These are phyloP conservation scores for Candida buenavistaensis DNA, from an alignment of 1,139 yeast species.

Conservation along the genomic window DNA sequence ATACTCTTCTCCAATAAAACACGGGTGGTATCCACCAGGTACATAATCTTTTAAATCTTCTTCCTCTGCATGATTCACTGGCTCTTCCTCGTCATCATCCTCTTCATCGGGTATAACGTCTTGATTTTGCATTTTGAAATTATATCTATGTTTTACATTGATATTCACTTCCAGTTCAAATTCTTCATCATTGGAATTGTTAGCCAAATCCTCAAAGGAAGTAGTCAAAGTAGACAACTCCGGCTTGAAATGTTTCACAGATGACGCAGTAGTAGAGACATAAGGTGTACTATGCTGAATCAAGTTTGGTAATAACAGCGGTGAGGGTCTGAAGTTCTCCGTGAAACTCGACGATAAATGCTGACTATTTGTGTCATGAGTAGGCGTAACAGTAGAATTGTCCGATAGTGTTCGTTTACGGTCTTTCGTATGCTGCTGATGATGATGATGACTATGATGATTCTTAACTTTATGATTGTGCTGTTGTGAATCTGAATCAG, in stretches of 20 bases:
- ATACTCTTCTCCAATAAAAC: constrained; percentile 70
- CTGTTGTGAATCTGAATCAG: constrained; percentile 23
- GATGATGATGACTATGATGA: constrained; percentile 3
- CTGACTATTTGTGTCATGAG: constrained; percentile 2
- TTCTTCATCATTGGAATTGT: constrained; percentile 7
- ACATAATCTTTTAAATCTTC: constrained; percentile 71
- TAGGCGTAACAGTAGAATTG: too few species aligned
- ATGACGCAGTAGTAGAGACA: constrained; percentile 26
- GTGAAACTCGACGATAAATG: constrained; percentile 6
- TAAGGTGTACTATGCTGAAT: constrained; percentile 29
- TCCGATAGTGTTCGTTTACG: neutral
- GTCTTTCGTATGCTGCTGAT: constrained; percentile 5
- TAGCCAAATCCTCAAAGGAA: constrained; percentile 18
- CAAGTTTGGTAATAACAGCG: constrained; percentile 23
- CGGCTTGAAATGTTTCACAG: constrained; percentile 33
- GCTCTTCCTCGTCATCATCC: constrained; percentile 34
- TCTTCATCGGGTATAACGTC: constrained; percentile 42
- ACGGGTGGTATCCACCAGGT: constrained; percentile 88
- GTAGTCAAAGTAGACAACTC: constrained; percentile 39
- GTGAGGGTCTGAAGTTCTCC: constrained; percentile 12
- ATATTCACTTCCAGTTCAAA: constrained; percentile 29
- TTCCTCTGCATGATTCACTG: constrained; percentile 53
- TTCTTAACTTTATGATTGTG: constrained; percentile 1
- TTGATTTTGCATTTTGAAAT: constrained; percentile 1
- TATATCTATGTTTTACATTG: constrained; percentile 6